Evolutionary conservation across 805 yeast species (phyloP).

Genomic region (Priceomyces carsonii): DNA sequence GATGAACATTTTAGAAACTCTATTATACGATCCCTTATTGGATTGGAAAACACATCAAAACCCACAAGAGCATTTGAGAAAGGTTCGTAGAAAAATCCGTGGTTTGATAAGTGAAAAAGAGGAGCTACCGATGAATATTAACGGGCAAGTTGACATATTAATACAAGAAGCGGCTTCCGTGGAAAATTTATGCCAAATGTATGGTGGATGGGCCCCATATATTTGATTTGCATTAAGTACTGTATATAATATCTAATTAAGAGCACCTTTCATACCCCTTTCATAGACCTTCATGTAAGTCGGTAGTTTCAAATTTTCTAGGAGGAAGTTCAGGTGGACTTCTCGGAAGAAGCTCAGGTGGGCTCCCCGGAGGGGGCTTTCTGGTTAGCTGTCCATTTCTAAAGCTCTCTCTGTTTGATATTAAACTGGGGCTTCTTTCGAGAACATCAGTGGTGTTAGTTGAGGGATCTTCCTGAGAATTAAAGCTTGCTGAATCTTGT

Average conservation of each 20-base stretch:
- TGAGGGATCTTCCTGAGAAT: too few species aligned
- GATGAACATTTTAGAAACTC: constrained; percentile 89
- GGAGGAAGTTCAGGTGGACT: background rate
- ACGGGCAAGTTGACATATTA: constrained; percentile 89
- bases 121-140: constrained; percentile 83
- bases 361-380: constrained; percentile 17
- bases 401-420: too few species aligned
- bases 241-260: constrained; percentile 3
- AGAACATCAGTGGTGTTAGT: too few species aligned
- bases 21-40: constrained; percentile 87
- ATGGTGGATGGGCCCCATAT: constrained; percentile 80
- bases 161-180: constrained; percentile 78
- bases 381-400: constrained; percentile 11
- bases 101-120: constrained; percentile 79
- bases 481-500: too few species aligned
- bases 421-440: too few species aligned
- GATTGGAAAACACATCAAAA: constrained; percentile 60
- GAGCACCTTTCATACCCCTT: too few species aligned
- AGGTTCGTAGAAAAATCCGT: constrained; percentile 75
- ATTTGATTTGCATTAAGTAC: constrained; percentile 13
- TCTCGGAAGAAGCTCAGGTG: constrained; percentile 5
- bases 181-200: constrained; percentile 80
- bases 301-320: background rate
- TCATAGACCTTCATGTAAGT: background rate
- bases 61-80: constrained; percentile 70